Evolutionary conservation across 2,329 filamentous ascomycete genomes (phyloP).

Genomic region (Pseudocercospora macadamiae): DNA sequence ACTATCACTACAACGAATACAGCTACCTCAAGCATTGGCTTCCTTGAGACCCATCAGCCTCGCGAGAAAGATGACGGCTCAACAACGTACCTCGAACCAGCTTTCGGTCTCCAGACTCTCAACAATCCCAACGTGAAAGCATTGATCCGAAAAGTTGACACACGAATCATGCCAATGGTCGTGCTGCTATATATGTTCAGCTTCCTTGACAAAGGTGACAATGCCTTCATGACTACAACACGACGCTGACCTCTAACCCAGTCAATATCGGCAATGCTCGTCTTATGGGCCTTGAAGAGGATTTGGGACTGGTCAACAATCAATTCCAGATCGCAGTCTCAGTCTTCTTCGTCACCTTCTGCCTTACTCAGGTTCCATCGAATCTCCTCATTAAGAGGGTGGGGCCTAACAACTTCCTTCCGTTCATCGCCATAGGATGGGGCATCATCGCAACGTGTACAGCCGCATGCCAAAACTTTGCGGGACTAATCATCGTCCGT

Average conservation of each 20-base stretch:
- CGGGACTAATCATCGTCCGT: conserved; percentile 12
- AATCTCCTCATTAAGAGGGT: conserved; percentile 22
- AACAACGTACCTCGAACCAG: neutral
- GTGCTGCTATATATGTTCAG: conserved; percentile 77
- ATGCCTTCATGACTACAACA: neutral
- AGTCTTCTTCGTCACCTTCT: conserved; percentile 27
- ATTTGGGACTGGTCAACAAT: conserved; percentile 13
- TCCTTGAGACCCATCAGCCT: neutral
- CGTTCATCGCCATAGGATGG: conserved; percentile 13
- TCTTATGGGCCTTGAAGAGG: conserved; percentile 15
- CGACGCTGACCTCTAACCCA: neutral
- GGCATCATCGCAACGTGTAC: conserved; percentile 17
- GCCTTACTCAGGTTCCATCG: conserved; percentile 13
- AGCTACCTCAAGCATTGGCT: neutral
- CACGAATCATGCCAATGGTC: conserved; percentile 67
- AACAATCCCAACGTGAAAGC: conserved; percentile 33
- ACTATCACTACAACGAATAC: neutral
- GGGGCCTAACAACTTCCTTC: conserved; percentile 14
- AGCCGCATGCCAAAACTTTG: conserved; percentile 11
- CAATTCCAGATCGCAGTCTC: conserved; percentile 22
- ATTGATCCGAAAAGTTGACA: conserved; percentile 71
- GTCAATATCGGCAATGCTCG: conserved; percentile 20
- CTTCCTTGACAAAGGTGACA: conserved; percentile 56
- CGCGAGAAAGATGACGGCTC: neutral
- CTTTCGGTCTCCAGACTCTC: neutral